A percentile compares a stretch with the other conserved stretches of the same genome.
phyloP scores from a whole-genome alignment of 805 yeast species.

The Zygoascus bituminiphila region DNA sequence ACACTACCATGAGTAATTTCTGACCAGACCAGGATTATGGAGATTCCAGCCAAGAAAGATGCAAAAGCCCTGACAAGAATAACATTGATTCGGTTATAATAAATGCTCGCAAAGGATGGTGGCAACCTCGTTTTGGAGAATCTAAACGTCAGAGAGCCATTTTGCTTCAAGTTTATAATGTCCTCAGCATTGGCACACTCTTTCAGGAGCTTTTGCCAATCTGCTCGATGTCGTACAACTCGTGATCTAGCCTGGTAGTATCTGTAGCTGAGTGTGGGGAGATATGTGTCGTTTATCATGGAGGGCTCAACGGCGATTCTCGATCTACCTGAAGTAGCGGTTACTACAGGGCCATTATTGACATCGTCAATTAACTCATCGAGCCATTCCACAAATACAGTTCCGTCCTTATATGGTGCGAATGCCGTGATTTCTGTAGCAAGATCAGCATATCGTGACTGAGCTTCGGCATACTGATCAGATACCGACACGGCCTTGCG shows the following conservation, averaged over 20 bases:
- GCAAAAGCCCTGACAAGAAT: slow-evolving; percentile 37
- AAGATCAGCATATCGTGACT: slow-evolving; percentile 53
- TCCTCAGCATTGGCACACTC: slow-evolving; percentile 52
- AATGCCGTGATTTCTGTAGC: slow-evolving; percentile 51
- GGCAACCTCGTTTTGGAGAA: slow-evolving; percentile 25
- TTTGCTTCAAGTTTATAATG: slow-evolving; percentile 36
- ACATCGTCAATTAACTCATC: slow-evolving; percentile 42
- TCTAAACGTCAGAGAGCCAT: slow-evolving; percentile 24
- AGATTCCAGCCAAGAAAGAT: slow-evolving; percentile 34
- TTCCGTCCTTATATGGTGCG: slow-evolving; percentile 38
- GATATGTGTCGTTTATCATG: slow-evolving; percentile 32
- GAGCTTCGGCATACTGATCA: slow-evolving; percentile 57
- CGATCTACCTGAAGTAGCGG: slow-evolving; percentile 9
- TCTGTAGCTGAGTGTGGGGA: slow-evolving; percentile 44
- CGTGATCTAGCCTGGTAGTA: slow-evolving; percentile 47
- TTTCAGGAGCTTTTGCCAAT: slow-evolving; percentile 43
- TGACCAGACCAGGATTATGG: slow-evolving; percentile 57
- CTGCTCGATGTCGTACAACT: slow-evolving; percentile 47
- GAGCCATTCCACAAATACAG: slow-evolving; percentile 58
- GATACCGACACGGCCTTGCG: slow-evolving; percentile 47
- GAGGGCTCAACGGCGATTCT: slow-evolving; percentile 17
- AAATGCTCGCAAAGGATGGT: slow-evolving; percentile 37
- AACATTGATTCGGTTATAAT: slow-evolving; percentile 41
- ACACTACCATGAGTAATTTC: slow-evolving; percentile 66
- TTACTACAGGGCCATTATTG: slow-evolving; percentile 16